phyloP scores from a whole-genome alignment of 306 rosid genomes.

The Acacia crassicarpa region DNA sequence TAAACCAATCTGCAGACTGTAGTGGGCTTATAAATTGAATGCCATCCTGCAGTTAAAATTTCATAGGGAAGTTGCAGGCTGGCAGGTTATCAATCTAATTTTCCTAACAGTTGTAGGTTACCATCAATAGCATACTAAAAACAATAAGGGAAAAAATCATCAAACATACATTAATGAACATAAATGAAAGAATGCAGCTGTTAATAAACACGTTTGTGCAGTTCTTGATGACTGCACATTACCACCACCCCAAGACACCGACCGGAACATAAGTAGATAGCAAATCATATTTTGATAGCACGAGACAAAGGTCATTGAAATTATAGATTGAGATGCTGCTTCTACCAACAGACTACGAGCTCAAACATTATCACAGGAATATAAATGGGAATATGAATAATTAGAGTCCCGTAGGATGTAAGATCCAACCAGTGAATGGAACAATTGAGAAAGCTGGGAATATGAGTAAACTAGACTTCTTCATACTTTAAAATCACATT shows the following conservation, averaged over 20 bases:
- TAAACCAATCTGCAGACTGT: background rate
- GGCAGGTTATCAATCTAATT: background rate
- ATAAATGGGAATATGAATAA: background rate
- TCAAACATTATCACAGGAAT: background rate
- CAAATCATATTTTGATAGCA: background rate
- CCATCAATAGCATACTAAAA: background rate
- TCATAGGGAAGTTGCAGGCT: background rate
- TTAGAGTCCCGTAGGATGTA: background rate
- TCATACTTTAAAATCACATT: background rate
- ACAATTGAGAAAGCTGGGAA: background rate
- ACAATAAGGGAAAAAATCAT: background rate
- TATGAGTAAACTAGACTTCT: constrained; percentile 1
- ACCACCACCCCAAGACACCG: background rate
- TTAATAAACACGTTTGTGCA: no score
- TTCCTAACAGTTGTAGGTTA: constrained; percentile 2
- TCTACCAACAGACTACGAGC: background rate
- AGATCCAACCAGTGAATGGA: background rate
- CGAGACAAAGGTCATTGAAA: background rate
- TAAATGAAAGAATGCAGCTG: background rate
- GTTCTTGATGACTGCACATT: background rate
- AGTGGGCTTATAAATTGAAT: background rate
- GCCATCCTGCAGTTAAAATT: background rate
- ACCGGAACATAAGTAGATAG: background rate
- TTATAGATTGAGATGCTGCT: background rate
- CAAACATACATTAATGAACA: background rate